Evolutionary conservation across 345 rosid species (phyloP).

Genomic region (Citrus sp.): DNA sequence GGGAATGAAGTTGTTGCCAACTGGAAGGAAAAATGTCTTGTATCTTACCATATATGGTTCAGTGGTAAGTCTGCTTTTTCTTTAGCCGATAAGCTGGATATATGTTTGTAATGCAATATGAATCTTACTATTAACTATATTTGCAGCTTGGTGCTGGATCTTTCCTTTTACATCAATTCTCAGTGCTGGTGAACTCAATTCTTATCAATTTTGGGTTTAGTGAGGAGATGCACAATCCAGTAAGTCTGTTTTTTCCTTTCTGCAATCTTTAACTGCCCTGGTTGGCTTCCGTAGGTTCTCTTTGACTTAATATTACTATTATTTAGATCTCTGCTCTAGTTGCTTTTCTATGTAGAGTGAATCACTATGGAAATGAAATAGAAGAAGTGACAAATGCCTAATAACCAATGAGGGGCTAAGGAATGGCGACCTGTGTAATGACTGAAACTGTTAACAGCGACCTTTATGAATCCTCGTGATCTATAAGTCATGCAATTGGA

Average conservation of each 20-base stretch:
- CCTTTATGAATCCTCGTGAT: background rate
- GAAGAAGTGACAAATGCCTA: background rate
- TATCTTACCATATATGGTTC: conserved; percentile 69
- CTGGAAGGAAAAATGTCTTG: conserved; percentile 63
- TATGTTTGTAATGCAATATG: background rate
- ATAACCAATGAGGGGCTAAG: background rate
- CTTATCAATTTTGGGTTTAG: conserved; percentile 78
- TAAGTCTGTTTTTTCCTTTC: conserved; percentile 30
- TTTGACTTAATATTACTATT: background rate
- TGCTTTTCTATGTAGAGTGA: background rate
- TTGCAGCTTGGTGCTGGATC: conserved; percentile 88
- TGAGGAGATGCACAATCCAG: conserved; percentile 93
- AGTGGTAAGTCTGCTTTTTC: conserved; percentile 45
- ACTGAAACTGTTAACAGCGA: no score
- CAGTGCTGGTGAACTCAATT: conserved; percentile 66
- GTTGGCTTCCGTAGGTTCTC: background rate
- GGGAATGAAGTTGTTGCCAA: conserved; percentile 80
- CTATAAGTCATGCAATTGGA: background rate
- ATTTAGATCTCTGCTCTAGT: background rate
- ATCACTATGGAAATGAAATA: background rate
- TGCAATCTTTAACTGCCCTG: background rate
- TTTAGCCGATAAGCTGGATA: background rate
- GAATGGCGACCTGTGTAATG: no score
- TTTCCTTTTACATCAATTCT: conserved; percentile 72
- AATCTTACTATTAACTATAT: conserved; percentile 15